Evolutionary conservation across 768 basidiomycete species (phyloP).

Genomic region (Sistotremastrum suecicum): DNA sequence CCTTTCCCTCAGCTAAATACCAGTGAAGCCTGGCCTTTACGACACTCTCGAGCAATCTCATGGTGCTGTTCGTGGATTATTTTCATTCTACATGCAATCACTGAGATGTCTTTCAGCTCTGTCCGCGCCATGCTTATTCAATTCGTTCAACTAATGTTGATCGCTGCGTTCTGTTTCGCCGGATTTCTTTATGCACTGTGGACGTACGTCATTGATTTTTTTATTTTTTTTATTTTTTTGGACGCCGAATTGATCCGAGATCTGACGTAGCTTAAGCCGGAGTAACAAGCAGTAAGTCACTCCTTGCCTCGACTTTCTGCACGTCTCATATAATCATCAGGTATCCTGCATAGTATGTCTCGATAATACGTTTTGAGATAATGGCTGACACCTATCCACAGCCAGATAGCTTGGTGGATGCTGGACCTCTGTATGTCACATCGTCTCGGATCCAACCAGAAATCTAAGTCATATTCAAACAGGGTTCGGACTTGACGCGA

Average conservation of each 20-base stretch:
- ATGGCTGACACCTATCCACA: constrained; percentile 12
- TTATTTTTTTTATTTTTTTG: background rate
- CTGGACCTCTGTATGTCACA: constrained; percentile 43
- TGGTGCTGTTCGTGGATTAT: constrained; percentile 21
- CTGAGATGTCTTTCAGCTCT: constrained; percentile 30
- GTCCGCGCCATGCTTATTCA: constrained; percentile 88
- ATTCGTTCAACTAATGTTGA: constrained; percentile 69
- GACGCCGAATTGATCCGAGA: constrained; percentile 40
- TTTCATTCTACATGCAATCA: constrained; percentile 32
- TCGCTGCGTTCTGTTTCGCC: constrained; percentile 81
- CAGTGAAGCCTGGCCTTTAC: constrained; percentile 70
- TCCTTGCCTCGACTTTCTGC: background rate
- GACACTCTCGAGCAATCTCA: constrained; percentile 49
- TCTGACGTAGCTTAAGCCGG: constrained; percentile 39
- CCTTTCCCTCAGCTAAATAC: background rate
- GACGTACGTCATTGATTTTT: constrained; percentile 46
- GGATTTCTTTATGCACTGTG: constrained; percentile 89
- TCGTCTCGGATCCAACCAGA: background rate
- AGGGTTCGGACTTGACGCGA: constrained; percentile 89
- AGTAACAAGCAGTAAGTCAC: background rate
- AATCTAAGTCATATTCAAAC: constrained; percentile 2
- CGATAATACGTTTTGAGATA: background rate
- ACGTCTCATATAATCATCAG: constrained; percentile 11
- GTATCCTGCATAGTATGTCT: constrained; percentile 22
- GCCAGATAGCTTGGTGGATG: constrained; percentile 89